Conservation (phyloP, 257 asterid genomes). For the Catharanthus roseus region DNA sequence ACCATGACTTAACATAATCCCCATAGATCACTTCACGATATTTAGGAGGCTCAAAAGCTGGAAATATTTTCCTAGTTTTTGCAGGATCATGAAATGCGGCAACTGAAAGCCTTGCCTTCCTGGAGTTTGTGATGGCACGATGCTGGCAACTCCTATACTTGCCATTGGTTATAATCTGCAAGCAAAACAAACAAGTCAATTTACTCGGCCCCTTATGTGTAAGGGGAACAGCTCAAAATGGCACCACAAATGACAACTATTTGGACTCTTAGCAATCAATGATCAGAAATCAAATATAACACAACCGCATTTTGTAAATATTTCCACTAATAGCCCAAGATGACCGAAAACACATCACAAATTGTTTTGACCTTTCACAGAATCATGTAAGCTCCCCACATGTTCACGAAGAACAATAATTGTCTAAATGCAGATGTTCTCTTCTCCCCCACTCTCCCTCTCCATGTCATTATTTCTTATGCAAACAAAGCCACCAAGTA, state of each 20-base stretch:
- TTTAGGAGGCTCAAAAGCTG: slow-evolving; percentile 55
- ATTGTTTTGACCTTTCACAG: neutral
- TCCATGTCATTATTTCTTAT: neutral
- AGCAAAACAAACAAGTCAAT: neutral
- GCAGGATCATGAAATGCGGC: slow-evolving; percentile 95
- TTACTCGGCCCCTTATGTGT: neutral
- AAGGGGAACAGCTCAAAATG: neutral
- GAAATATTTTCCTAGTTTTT: slow-evolving; percentile 43
- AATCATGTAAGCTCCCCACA: neutral
- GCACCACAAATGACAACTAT: neutral
- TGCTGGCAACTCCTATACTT: slow-evolving; percentile 69
- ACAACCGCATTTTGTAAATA: too few relatives aligned
- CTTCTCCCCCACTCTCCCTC: neutral
- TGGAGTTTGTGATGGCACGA: slow-evolving; percentile 69
- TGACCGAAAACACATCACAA: neutral
- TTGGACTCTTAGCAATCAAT: neutral
- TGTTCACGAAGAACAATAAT: neutral
- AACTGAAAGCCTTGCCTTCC: slow-evolving; percentile 62
- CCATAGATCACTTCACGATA: slow-evolving; percentile 61
- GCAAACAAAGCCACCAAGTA: neutral
- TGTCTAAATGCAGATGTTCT: neutral
- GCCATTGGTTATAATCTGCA: slow-evolving; percentile 77
- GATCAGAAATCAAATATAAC: neutral
- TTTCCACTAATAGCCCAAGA: neutral
- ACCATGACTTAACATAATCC: slow-evolving; percentile 79